Evolutionary conservation across 1,284 basidiomycete species (phyloP), one percentile per base, ranked within the genome.

Genomic region (Apiotrichum montevideense): DNA sequence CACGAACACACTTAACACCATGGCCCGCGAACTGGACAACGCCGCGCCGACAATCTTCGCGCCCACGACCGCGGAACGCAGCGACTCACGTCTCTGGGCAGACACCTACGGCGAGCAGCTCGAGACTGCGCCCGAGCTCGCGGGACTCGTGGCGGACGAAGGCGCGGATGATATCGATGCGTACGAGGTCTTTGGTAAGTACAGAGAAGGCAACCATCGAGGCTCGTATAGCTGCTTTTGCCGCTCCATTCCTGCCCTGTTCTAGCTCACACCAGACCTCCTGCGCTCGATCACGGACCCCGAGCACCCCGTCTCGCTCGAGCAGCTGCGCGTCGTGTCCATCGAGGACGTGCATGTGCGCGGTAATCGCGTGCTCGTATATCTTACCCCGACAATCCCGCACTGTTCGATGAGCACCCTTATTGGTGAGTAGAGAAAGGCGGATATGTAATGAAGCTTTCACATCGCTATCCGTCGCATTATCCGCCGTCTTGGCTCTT

Each of bases 401-500:
- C 95, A 98, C 72, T 99, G 95, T 69, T 91, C 90, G 49, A 94
- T 96, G 90, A 95, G 93, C 3, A 98, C 94, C 2, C 80, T 98
- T 47, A 98, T 99, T 56, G 96, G 37, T 39, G 37, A 39, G 37
- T 39, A 39, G 37, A 39, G 37, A 8, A 39, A 39, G 9, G 37
- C 8, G 37, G 21, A 21, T n/a, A n/a, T n/a, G n/a, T n/a, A n/a
- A n/a, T n/a, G n/a, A n/a, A n/a, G n/a, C n/a, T n/a, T n/a, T n/a
- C n/a, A n/a, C n/a, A n/a, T n/a, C n/a, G n/a, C n/a, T n/a, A n/a
- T n/a, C n/a, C 37, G 9, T 13, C 9, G 9, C 8, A 39, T 39
- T 21, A 21, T 21, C 21, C 21, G 21, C 21, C 21, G 21, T 21
- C 21, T 21, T 21, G 21, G 21, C 37, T 39, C 37, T 39, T 8